Base-by-base conservation (phyloP, 306 rosid species). In the Fragaria iinumae region DNA sequence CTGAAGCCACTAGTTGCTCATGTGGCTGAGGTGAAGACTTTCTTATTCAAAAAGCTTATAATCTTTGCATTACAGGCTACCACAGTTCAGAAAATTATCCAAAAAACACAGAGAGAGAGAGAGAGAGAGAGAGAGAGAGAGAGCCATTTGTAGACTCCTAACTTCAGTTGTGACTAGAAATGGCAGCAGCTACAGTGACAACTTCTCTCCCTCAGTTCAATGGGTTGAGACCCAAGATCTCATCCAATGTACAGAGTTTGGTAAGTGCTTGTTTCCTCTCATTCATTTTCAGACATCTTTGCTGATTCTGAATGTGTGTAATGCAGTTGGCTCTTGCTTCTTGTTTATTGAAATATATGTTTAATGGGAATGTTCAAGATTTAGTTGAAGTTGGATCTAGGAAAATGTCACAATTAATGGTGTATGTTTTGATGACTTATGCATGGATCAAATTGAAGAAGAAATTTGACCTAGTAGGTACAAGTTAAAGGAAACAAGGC, bases 151-250 rank as follows among this genome's bases (percentile, higher is more conserved):
- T 39, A 7, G 11, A 62, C 11, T 29, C 36, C 57, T 20, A 18
- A n/a, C 50, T 48, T 62, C 75, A 43, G 12, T 49, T 55, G 27
- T 20, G 6, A 63, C 57, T 7, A 17, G 29, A 10, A 84, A 95
- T 95, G 99, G 97, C 99, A 73, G 71, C 90, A 64, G 73, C 90
- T 29, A 76, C 96, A 2, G 80, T 88, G 77, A 88, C 86, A 73
- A 86, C 91, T 48, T 84, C 92, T 62, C 80, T 95, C 79, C 97
- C 97, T 36, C 99, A 92, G 21, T 90, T 90, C 89, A 87, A 2
- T 85, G 97, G 97, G 39, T 89, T 95, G 41, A 87, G 86, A 80
- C 77, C 99, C 83, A 74, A 83, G 50, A 32, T 86, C 78, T 80
- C 91, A 16, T 41, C 93, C 67, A 90, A 96, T 25, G 86, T 80